Base-by-base conservation (phyloP, 2,329 filamentous ascomycete species). In the Colletotrichum sp. region DNA sequence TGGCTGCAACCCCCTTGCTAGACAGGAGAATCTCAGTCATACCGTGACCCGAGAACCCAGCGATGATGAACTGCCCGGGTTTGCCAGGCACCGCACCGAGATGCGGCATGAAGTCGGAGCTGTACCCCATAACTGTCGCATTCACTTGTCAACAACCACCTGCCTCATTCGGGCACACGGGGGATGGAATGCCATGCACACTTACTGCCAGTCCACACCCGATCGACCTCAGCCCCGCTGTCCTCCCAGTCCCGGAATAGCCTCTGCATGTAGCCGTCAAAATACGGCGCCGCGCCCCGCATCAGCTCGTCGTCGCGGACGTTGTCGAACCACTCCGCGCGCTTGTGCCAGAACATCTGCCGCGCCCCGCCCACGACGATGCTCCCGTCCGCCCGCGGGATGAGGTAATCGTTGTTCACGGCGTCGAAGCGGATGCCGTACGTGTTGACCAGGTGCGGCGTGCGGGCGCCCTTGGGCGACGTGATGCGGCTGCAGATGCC, bases 371-470 rank as follows among this genome's bases (percentile, higher is more conserved):
- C 87, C 2, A 88, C 85, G 15, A 88, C 79, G 58, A 87, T 85
- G 66, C 84, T 85, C 0, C 86, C 87, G 24, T 85, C 82, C 0
- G 88, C 88, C 2, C 91, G 86, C 2, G 90, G 87, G 9, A 94
- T 89, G 87, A 94, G 90, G 80, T 94, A 94, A 73, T 94, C 93
- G 79, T 93, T 94, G 1, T 92, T 91, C 24, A 85, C 82, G 3
- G 86, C 84, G 79, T 83, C 6, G 85, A 91, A 92, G 28, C 93
- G 89, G 77, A 94, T 91, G 15, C 88, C 91, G 78, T 92, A 93
- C 3, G 91, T 91, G 5, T 85, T 86, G 7, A 83, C 81, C 30
- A 91, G 79, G 9, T 86, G 84, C 8, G 69, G 70, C 2, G 43
- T 18, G 4, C 87, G 85, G 72, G 56, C 3, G 18, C 43, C 77